phyloP scores from a whole-genome alignment of 306 rosid genomes.

The Prosopis cineraria region DNA sequence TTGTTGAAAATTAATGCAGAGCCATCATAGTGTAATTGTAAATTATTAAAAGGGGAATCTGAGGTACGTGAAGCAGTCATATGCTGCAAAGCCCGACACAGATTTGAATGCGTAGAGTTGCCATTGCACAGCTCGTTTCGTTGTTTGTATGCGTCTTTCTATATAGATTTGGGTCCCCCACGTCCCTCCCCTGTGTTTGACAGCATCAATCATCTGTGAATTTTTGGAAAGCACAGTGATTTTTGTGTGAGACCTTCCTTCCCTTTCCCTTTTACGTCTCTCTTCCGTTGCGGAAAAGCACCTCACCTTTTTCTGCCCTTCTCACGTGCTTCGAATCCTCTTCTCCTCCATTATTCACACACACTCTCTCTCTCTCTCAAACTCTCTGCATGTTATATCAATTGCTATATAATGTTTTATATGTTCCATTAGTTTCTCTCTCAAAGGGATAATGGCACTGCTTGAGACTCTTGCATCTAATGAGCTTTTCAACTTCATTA shows the following conservation, averaged over 20 bases:
- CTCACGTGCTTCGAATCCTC: conserved; percentile 67
- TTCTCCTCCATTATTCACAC: conserved; percentile 27
- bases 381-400: conserved; percentile 5
- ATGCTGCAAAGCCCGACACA: conserved; percentile 65
- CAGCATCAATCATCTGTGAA: conserved; percentile 45
- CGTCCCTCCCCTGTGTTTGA: conserved; percentile 40
- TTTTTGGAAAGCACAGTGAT: conserved; percentile 45
- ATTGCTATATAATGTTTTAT: conserved; percentile 42
- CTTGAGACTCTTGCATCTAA: conserved; percentile 62
- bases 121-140: conserved; percentile 69
- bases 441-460: conserved; percentile 51
- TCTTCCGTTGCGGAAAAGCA: conserved; percentile 59
- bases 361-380: conserved; percentile 25
- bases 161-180: conserved; percentile 84
- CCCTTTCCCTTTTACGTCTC: conserved; percentile 42
- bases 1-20: background rate
- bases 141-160: conserved; percentile 78
- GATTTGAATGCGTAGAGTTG: conserved; percentile 81
- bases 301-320: conserved; percentile 52
- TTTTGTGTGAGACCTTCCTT: conserved; percentile 35
- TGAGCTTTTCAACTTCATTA: conserved; percentile 69
- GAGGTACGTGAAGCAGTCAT: conserved; percentile 58
- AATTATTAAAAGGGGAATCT: conserved; percentile 51
- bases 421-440: conserved; percentile 1
- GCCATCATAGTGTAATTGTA: conserved; percentile 5